These are phyloP conservation scores for Beauveria pseudobassiana DNA, from an alignment of 2,329 filamentous ascomycete species.

Conservation along the genomic window DNA sequence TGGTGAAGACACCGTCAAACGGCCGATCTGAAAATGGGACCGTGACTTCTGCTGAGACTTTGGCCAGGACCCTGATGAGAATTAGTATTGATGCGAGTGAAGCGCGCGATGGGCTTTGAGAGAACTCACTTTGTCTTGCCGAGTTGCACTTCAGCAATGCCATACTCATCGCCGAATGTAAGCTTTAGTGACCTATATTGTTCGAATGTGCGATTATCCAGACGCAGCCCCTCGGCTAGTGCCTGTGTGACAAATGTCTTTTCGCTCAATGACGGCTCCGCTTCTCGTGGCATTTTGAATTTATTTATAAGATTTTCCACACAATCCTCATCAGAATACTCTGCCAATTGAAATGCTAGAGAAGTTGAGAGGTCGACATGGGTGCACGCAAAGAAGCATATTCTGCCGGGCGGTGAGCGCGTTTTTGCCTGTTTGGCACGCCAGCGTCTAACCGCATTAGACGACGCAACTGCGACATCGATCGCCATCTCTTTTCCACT, in stretches of 20 bases:
- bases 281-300: constrained; percentile 77
- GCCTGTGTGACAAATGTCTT: constrained; percentile 79
- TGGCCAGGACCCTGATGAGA: constrained; percentile 63
- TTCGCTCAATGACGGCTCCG: constrained; percentile 83
- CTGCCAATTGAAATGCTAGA: not conserved
- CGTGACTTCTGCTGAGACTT: constrained; percentile 81
- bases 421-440: not conserved
- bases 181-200: constrained; percentile 72
- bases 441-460: constrained; percentile 1
- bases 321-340: not conserved
- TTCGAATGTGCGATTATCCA: constrained; percentile 78
- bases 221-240: constrained; percentile 68
- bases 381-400: constrained; percentile 18
- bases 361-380: not conserved
- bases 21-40: constrained; percentile 81
- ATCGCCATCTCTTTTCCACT: not conserved
- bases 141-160: constrained; percentile 76
- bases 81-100: constrained; percentile 6
- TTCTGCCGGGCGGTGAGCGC: constrained; percentile 45
- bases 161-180: constrained; percentile 83
- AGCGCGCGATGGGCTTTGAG: not conserved
- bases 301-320: constrained; percentile 2
- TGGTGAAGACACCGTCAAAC: constrained; percentile 92
- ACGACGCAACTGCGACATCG: not conserved
- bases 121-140: constrained; percentile 75